phyloP scores from a whole-genome alignment of 805 yeast genomes.

The Nakazawaea peltata region DNA sequence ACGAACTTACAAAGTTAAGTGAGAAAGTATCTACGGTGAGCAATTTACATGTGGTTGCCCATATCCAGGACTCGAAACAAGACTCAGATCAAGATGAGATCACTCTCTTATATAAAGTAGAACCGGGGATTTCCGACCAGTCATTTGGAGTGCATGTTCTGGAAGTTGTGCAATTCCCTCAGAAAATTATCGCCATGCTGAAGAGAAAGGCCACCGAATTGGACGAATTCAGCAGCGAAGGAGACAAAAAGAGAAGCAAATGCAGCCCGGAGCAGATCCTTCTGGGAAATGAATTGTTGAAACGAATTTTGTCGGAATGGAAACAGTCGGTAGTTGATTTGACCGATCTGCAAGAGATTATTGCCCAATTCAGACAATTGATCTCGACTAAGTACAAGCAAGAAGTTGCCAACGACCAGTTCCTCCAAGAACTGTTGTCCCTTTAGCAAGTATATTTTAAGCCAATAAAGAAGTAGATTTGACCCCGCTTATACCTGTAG shows the following conservation, averaged over 20 bases:
- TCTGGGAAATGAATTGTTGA: conserved; percentile 46
- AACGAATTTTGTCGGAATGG: conserved; percentile 47
- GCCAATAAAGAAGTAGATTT: no score
- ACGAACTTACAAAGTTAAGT: conserved; percentile 80
- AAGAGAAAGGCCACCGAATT: conserved; percentile 87
- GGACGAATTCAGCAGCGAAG: conserved; percentile 35
- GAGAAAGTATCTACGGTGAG: conserved; percentile 55
- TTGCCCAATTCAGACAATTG: conserved; percentile 10
- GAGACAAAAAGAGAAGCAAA: conserved; percentile 39
- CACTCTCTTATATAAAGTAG: conserved; percentile 88
- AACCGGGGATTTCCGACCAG: conserved; percentile 90
- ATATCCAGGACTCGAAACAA: conserved; percentile 41
- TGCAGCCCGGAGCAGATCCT: conserved; percentile 44
- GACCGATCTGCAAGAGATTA: conserved; percentile 13
- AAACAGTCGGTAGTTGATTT: conserved; percentile 27
- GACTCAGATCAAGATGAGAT: conserved; percentile 45
- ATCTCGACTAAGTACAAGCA: conserved; percentile 19
- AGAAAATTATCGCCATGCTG: conserved; percentile 88
- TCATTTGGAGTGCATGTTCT: conserved; percentile 98
- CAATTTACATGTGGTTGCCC: conserved; percentile 91
- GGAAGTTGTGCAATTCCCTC: conserved; percentile 88
- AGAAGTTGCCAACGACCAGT: conserved; percentile 25
- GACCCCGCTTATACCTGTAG: no score
- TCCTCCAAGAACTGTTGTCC: conserved; percentile 36
- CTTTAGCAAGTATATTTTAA: no score